These are phyloP conservation scores for Lactarius sanguifluus DNA, from an alignment of 768 basidiomycete genomes.

Conservation along the genomic window DNA sequence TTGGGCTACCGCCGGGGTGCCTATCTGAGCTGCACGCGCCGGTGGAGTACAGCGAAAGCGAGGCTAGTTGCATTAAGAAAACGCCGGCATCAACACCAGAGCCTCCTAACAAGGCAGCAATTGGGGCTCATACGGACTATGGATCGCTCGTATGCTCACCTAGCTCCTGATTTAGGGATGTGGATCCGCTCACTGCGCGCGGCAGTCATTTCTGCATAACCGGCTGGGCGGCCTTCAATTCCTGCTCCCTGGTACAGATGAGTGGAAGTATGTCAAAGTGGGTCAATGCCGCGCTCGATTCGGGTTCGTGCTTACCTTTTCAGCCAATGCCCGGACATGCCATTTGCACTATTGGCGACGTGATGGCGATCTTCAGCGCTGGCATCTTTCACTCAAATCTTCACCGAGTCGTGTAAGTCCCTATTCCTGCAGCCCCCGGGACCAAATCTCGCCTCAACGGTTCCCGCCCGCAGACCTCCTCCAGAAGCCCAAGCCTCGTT, in stretches of 20 bases:
- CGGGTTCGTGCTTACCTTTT: not conserved
- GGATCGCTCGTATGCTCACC: slow-evolving; percentile 32
- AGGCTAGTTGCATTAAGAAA: slow-evolving; percentile 38
- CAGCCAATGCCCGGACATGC: slow-evolving; percentile 37
- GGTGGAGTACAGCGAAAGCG: slow-evolving; percentile 37
- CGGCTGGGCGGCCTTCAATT: slow-evolving; percentile 15
- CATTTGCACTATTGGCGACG: slow-evolving; percentile 38
- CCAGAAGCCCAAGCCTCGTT: slow-evolving; percentile 54
- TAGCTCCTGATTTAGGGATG: too few species aligned
- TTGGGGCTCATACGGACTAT: slow-evolving; percentile 42
- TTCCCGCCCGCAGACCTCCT: slow-evolving; percentile 40
- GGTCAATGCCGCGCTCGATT: not conserved
- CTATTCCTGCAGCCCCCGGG: not conserved
- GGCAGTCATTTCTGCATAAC: slow-evolving; percentile 10
- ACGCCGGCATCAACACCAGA: slow-evolving; percentile 30
- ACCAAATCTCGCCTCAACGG: not conserved
- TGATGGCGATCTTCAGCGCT: slow-evolving; percentile 36
- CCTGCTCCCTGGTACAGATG: not conserved
- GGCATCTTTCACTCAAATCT: slow-evolving; percentile 37
- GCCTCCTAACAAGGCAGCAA: slow-evolving; percentile 34
- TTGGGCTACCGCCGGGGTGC: slow-evolving; percentile 38
- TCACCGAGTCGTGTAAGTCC: slow-evolving; percentile 35
- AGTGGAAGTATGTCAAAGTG: slow-evolving; percentile 16
- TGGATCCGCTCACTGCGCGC: not conserved
- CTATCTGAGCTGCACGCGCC: slow-evolving; percentile 34